Evolutionary conservation across 257 asterid genomes (phyloP), one percentile per base, ranked within the genome.

Genomic region (Linaria vulgaris): DNA sequence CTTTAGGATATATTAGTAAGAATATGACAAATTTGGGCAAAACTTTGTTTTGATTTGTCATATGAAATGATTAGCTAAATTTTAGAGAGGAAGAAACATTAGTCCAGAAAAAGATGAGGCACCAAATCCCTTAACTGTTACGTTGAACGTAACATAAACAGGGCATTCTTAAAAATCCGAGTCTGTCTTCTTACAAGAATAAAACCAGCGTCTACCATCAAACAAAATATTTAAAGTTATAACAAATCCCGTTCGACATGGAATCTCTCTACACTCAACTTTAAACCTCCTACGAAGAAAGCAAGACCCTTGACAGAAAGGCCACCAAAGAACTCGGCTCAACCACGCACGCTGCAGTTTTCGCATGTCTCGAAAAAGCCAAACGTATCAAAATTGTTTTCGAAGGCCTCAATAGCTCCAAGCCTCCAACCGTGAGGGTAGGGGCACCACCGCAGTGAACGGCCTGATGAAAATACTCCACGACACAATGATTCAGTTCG

Each of bases 391-490:
- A 83, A 52, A 71, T 69, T 47, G 76, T 84, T 16, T 79, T 83
- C 51, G 84, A 83, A 17, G 78, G 75, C 4, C 69, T 83, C 0
- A 84, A 83, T 24, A 67, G 73, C 2, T 63, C 92, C 39, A 82
- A 81, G 83, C 83, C 39, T 83, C 82, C 23, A 78, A 76, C 16
- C 85, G 90, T 3, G 44, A 74, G 74, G 81, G 90, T n/a, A 80
- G 87, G 2, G 76, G 87, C 4, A 82, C 94, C 9, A 82, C 94
- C 4, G 82, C 82, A 12, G 94, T 85, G 20, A 80, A 85, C 69
- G 94, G 94, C 3, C 68, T 82, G 68, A 69, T 85, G 64, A 80
- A 74, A 16, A 83, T 80, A 69, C 85, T 85, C 14, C 80, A 76
- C 52, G 90, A 83, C 16, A 39, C 72, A 4, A 82, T 82, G 94